Conservation (phyloP, 163 green algal genomes). For the Scenedesmus sp. region DNA sequence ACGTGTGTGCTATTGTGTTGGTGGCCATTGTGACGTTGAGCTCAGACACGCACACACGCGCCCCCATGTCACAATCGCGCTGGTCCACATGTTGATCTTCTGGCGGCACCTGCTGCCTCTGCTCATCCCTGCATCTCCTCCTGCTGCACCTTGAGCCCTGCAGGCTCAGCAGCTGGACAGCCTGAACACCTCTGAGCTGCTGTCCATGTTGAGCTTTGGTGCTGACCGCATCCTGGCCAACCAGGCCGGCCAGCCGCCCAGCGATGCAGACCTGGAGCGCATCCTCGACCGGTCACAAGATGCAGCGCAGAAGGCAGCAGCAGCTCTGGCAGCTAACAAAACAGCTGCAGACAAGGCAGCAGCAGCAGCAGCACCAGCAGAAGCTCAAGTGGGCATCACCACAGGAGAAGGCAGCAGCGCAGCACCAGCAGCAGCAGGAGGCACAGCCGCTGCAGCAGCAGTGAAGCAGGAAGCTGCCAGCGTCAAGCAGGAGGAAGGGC, state of each 20-base stretch:
- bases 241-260: slow-evolving; percentile 62
- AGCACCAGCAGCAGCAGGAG: not conserved
- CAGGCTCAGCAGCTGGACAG: slow-evolving; percentile 67
- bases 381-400: not conserved
- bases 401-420: slow-evolving; percentile 4
- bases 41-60: not conserved
- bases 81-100: not conserved
- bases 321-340: not conserved
- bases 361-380: slow-evolving; percentile 12
- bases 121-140: not conserved
- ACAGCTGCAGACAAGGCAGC: slow-evolving; percentile 11
- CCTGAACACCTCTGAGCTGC: slow-evolving; percentile 69
- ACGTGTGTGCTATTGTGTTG: too few relatives aligned
- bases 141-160: not conserved
- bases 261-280: slow-evolving; percentile 71
- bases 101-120: not conserved
- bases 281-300: slow-evolving; percentile 72
- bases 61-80: not conserved
- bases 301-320: not conserved
- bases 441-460: not conserved
- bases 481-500: not conserved
- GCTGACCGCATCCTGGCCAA: slow-evolving; percentile 76
- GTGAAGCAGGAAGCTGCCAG: slow-evolving; percentile 3
- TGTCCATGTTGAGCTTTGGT: slow-evolving; percentile 79
- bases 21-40: not conserved